These are phyloP conservation scores for Fusarium brevicatenulatum DNA, from an alignment of 2,329 filamentous ascomycete species.

Conservation along the genomic window DNA sequence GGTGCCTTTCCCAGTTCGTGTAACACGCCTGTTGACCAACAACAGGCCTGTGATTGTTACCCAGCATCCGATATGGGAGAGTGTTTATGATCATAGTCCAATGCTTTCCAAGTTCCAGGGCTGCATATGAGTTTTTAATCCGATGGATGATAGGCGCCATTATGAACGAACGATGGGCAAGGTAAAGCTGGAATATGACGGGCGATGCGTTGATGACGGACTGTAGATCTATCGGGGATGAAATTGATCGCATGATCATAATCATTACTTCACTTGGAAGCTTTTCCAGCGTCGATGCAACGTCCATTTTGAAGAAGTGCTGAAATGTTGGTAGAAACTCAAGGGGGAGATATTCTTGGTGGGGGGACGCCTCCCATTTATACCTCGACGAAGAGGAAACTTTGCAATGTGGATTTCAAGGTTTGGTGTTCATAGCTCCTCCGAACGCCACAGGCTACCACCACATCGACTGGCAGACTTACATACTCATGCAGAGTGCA, in stretches of 20 bases:
- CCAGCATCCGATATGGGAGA: not conserved
- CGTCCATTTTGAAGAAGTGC: not conserved
- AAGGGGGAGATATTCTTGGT: not conserved
- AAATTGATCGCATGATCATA: not conserved
- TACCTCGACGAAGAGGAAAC: not conserved
- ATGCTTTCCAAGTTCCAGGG: accelerated
- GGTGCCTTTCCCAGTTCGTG: not conserved
- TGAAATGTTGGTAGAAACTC: too few species aligned
- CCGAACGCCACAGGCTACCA: accelerated
- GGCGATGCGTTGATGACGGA: not conserved
- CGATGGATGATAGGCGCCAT: too few species aligned
- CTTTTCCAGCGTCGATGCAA: accelerated
- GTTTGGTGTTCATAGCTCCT: too few species aligned
- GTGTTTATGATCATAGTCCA: accelerated
- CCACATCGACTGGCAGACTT: too few species aligned
- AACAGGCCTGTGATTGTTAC: accelerated
- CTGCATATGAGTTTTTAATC: not conserved
- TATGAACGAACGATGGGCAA: not conserved
- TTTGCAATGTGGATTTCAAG: not conserved
- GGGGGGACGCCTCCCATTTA: not conserved
- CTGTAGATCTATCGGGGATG: not conserved
- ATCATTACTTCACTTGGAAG: not conserved
- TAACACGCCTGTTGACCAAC: not conserved
- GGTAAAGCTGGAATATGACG: not conserved
- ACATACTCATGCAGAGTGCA: too few species aligned